These are phyloP conservation scores for Rhynchospora pubera DNA, from an alignment of 176 grass and related monocot genomes.

Conservation along the genomic window DNA sequence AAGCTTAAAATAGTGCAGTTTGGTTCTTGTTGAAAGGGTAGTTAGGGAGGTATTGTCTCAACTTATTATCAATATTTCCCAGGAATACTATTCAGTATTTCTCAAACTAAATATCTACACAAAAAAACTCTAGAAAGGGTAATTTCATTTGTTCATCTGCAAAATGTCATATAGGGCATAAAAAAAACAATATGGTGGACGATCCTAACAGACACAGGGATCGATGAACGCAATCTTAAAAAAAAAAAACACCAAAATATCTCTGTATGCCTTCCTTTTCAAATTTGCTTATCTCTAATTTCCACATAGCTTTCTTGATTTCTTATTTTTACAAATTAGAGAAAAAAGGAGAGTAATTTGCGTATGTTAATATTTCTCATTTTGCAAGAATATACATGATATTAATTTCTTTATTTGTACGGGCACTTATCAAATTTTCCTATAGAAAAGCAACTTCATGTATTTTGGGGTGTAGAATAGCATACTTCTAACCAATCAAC, in stretches of 20 bases:
- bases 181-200: not conserved
- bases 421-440: not conserved
- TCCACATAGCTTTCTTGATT: not conserved
- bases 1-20: not conserved
- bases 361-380: not conserved
- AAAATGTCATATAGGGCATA: not conserved
- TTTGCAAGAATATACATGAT: not conserved
- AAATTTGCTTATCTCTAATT: not conserved
- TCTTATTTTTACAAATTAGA: not conserved
- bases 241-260: not conserved
- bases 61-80: not conserved
- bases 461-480: slow-evolving; percentile 23
- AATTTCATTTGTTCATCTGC: not conserved
- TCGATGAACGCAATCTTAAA: not conserved
- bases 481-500: slow-evolving; percentile 99
- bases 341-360: not conserved
- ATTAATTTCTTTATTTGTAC: not conserved
- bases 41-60: not conserved
- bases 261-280: not conserved
- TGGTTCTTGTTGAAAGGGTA: slow-evolving; percentile 4
- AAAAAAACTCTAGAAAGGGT: not conserved
- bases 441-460: not conserved
- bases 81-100: not conserved
- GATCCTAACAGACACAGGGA: not conserved
- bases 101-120: not conserved